Evolutionary conservation across 306 rosid genomes (phyloP), one percentile per base, ranked within the genome.

Genomic region (Malus sieversii): DNA sequence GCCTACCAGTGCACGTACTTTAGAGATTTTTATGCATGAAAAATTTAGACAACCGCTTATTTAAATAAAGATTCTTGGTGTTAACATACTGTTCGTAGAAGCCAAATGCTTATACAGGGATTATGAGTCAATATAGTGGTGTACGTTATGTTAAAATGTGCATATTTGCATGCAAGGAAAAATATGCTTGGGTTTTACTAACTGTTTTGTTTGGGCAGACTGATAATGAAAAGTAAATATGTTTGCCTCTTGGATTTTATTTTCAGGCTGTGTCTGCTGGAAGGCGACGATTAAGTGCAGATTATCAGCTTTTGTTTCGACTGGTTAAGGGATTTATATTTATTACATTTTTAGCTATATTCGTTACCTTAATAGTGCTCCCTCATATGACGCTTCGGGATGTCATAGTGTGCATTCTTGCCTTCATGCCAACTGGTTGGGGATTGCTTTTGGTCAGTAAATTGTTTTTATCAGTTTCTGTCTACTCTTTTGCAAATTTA

Each of bases 351-450:
- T 71, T 92, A 22, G 66, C 91, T 45, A 73, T 80, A 77, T 85
- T 95, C 83, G 88, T 95, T 33, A 69, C 78, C 74, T 80, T 95
- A 69, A 77, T 95, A 73, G 95, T 85, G 66, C 69, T 90, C 22
- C 90, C 87, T 69, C 78, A 84, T 4, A 78, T 95, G 93, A 88
- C 95, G 32, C 20, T 86, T 15, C 85, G 69, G 82, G 98, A 95
- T 82, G 81, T 90, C 66, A 13, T 92, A 29, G 88, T 90, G 65
- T 85, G 92, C 89, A 76, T 92, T 79, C 92, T 95, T 51, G 97
- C 97, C 44, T 90, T 95, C 84, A 81, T 89, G 91, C 98, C 98
- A 27, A 87, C 98, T 12, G 98, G 97, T 77, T 95, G 98, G 98
- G 98, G 98, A 32, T 42, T 95, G 84, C 90, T 95, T 72, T 84